Evolutionary conservation across 495 filamentous ascomycete species (phyloP).

Genomic region (Trichoderma virens): DNA sequence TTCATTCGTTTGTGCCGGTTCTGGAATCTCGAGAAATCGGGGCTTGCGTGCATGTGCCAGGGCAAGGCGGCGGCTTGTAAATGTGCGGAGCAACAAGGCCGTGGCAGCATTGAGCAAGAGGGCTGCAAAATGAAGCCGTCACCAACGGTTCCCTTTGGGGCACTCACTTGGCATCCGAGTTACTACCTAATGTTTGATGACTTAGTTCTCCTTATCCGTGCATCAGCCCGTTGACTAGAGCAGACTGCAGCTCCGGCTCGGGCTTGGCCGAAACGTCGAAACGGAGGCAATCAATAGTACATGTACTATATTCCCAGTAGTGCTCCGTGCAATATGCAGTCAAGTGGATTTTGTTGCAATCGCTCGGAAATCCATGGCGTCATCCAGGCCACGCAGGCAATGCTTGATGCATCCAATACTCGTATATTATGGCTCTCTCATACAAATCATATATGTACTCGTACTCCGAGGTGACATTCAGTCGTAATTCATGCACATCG

Average conservation of each 20-base stretch:
- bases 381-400: neutral
- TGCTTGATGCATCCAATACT: neutral
- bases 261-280: too few relatives aligned
- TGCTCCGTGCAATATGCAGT: too few relatives aligned
- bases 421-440: too few relatives aligned
- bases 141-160: neutral
- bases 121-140: neutral
- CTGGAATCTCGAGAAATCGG: slow-evolving; percentile 1
- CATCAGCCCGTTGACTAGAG: too few relatives aligned
- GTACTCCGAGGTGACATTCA: neutral
- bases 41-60: neutral
- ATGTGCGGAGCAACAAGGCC: neutral
- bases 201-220: too few relatives aligned
- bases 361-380: neutral
- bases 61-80: neutral
- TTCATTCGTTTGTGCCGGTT: neutral
- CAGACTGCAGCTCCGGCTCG: too few relatives aligned
- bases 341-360: too few relatives aligned
- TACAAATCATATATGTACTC: too few relatives aligned
- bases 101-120: neutral
- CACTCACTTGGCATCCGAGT: too few relatives aligned
- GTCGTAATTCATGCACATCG: neutral
- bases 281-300: too few relatives aligned
- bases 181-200: too few relatives aligned
- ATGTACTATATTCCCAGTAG: too few relatives aligned